Base-by-base conservation (phyloP, 768 basidiomycete genomes). In the Mycena haematopus region DNA sequence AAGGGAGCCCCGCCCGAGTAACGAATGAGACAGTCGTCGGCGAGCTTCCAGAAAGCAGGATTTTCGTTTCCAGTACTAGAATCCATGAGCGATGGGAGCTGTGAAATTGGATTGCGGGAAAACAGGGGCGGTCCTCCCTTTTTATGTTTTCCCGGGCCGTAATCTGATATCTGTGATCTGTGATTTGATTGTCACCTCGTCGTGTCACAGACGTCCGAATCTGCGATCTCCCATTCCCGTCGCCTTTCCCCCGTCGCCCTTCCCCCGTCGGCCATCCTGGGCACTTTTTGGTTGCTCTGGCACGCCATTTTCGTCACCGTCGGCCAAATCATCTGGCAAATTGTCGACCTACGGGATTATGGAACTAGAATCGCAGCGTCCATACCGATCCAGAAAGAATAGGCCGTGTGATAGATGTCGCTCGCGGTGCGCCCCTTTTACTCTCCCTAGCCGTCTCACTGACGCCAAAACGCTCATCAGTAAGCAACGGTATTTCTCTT, bases 1-100 rank as follows among this genome's bases (percentile, higher is more conserved):
- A 69, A 69, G 13, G 59, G 25, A 21, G 52, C 59, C 15, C 68
- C 65, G 22, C 66, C 66, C 36, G 60, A 62, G 46, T 69, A 69
- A 6, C 68, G 65, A 46, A 69, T 62, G 31, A 69, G 68, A 42
- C 40, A 67, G 65, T 53, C 52, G 35, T 68, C 57, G 17, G 68
- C 68, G 36, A 44, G 38, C 45, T 58, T 21, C 68, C 68, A 68
- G 35, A 68, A 68, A 4, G 38, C 36, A 46, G 54, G 22, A 27
- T 68, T 44, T 35, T 68, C 40, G 56, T 65, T 68, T 25, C 42
- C 19, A 19, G 38, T 33, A 35, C 36, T 31, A 6, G 60, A 29
- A 21, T 49, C 14, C 61, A 63, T 67, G 53, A 50, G 29, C 46
- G 27, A 52, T 22, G 21, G 17, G 52, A 29, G n/a, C 22, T 58